Percentiles rank a stretch among this genome's conserved stretches.
Conservation (phyloP, 2,329 filamentous ascomycete species). For the Cladosporium velox region DNA sequence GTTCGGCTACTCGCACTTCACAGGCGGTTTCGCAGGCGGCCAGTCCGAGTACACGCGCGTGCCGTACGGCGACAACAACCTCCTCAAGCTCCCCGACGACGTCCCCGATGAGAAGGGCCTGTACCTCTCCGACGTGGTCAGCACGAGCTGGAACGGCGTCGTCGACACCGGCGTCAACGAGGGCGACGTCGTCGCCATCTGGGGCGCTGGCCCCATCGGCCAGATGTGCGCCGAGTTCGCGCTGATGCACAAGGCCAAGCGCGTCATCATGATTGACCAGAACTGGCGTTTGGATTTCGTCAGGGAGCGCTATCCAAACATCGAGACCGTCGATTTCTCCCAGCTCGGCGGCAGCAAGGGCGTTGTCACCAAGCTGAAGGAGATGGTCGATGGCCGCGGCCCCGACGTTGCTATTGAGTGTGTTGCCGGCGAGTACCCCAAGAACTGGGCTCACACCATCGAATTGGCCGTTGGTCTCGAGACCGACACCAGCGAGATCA, state of each 20-base stretch:
- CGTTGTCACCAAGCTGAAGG: constrained; percentile 71
- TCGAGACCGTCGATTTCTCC: constrained; percentile 70
- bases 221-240: constrained; percentile 72
- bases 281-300: constrained; percentile 71
- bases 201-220: constrained; percentile 84
- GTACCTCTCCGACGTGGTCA: constrained; percentile 77
- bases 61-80: constrained; percentile 76
- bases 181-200: constrained; percentile 76
- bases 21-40: constrained; percentile 82
- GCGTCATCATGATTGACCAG: constrained; percentile 78
- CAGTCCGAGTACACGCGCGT: constrained; percentile 87
- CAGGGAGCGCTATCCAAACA: constrained; percentile 62
- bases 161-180: constrained; percentile 80
- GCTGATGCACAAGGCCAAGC: constrained; percentile 69
- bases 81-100: constrained; percentile 74
- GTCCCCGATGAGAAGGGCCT: constrained; percentile 84
- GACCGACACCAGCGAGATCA: constrained; percentile 79
- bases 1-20: constrained; percentile 67
- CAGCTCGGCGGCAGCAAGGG: constrained; percentile 61
- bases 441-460: constrained; percentile 62
- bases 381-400: constrained; percentile 67
- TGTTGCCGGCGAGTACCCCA: constrained; percentile 64
- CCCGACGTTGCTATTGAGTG: constrained; percentile 75
- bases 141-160: constrained; percentile 78
- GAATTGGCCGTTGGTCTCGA: constrained; percentile 67